Percentiles rank a stretch among this genome's conserved stretches.
phyloP scores from a whole-genome alignment of 164 flowering plant species.

The Pachysandra terminalis region DNA sequence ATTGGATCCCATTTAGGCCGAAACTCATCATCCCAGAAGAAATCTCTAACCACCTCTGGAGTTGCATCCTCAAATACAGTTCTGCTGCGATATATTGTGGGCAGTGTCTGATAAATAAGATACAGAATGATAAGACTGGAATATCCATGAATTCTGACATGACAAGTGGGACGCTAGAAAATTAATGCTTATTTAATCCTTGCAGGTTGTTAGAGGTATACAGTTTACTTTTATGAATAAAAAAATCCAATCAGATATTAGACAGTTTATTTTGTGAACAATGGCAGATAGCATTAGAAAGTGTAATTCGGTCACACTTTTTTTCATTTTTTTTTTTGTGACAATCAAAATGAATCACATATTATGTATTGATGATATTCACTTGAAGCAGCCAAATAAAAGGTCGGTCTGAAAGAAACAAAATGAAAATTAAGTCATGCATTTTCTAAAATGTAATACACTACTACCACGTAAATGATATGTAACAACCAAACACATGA shows the following conservation, averaged over 20 bases:
- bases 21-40: too few relatives aligned
- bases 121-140: background rate
- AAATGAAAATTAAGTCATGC: background rate
- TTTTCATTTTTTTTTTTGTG: too few relatives aligned
- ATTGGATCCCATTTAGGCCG: slow-evolving; percentile 97
- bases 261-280: too few relatives aligned
- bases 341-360: background rate
- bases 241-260: too few relatives aligned
- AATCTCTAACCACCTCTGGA: slow-evolving; percentile 92
- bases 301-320: background rate
- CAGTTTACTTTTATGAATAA: background rate
- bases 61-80: slow-evolving; percentile 93
- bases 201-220: background rate
- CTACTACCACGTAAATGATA: too few relatives aligned
- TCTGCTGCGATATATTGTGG: slow-evolving; percentile 63
- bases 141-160: background rate
- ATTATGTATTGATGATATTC: background rate
- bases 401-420: background rate
- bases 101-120: slow-evolving; percentile 55
- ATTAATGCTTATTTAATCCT: background rate
- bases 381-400: background rate
- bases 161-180: background rate
- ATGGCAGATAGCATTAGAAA: background rate
- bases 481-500: background rate
- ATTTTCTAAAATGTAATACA: background rate